Evolutionary conservation across 768 basidiomycete genomes (phyloP).

Genomic region (Inosperma sp.): DNA sequence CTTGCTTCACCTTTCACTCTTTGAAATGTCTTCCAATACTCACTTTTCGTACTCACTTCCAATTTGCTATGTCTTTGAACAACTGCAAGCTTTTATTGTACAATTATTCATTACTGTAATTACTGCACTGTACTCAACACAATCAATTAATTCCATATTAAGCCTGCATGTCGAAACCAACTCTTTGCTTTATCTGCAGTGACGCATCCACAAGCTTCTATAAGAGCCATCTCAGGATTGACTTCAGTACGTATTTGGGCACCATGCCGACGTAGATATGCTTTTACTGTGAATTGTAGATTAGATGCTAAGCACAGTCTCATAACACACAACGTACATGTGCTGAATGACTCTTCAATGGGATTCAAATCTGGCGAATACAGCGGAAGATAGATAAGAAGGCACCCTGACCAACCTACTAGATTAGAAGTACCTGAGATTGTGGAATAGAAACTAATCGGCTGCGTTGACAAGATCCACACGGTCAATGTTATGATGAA

Average conservation of each 20-base stretch:
- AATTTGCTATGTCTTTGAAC: background rate
- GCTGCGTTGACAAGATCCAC: conserved; percentile 22
- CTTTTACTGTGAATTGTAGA: conserved; percentile 10
- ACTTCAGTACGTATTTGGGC: conserved; percentile 5
- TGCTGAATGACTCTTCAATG: conserved; percentile 33
- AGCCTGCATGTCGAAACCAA: conserved; percentile 24
- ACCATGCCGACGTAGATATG: conserved; percentile 12
- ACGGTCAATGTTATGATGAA: conserved; percentile 32
- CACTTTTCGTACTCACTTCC: background rate
- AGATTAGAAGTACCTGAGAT: too few relatives aligned
- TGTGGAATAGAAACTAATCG: conserved; percentile 15
- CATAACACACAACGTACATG: background rate
- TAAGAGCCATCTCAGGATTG: conserved; percentile 8
- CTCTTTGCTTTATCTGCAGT: conserved; percentile 14
- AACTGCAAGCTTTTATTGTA: too few relatives aligned
- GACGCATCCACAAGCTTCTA: conserved; percentile 12
- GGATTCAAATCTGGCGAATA: conserved; percentile 39
- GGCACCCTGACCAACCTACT: conserved; percentile 27
- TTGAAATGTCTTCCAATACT: too few relatives aligned
- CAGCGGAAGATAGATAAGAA: conserved; percentile 28
- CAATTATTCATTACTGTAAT: too few relatives aligned
- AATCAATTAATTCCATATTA: conserved; percentile 16
- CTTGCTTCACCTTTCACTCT: too few relatives aligned
- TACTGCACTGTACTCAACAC: too few relatives aligned
- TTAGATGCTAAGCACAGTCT: too few relatives aligned